Percentiles rank a stretch among this genome's conserved stretches.
Conservation (phyloP, 176 grass and related monocot species). For the Musa acuminata region DNA sequence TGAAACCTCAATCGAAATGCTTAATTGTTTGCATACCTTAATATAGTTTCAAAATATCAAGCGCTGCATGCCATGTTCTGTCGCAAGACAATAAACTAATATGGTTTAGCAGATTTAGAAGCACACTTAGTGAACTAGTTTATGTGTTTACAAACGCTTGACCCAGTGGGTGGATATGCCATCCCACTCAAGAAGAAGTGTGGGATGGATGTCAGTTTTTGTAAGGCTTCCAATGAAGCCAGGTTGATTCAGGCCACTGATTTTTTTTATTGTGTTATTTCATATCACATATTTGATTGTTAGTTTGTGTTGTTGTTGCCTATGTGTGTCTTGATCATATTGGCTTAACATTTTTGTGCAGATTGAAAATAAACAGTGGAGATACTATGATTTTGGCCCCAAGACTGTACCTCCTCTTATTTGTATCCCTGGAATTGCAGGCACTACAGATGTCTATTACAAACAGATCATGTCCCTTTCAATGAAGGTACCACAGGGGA, state of each 20-base stretch:
- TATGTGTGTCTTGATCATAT: not conserved
- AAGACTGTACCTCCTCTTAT: constrained; percentile 75
- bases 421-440: constrained; percentile 93
- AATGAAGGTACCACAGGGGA: constrained; percentile 50
- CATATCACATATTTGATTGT: not conserved
- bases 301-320: not conserved
- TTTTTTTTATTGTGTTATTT: not conserved
- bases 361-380: constrained; percentile 90
- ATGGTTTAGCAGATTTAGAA: too few relatives aligned
- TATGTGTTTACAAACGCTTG: too few relatives aligned
- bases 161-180: too few relatives aligned
- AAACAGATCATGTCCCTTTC: constrained; percentile 95
- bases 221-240: not conserved
- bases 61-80: too few relatives aligned
- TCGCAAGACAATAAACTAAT: too few relatives aligned
- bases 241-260: too few relatives aligned
- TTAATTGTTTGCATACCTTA: not conserved
- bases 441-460: constrained; percentile 96
- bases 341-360: constrained; percentile 19
- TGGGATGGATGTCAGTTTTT: not conserved
- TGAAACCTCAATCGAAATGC: not conserved
- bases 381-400: constrained; percentile 96
- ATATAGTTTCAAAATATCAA: not conserved
- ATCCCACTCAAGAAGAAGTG: too few relatives aligned
- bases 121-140: too few relatives aligned